Base-by-base conservation (phyloP, 495 filamentous ascomycete species). In the Penicillium subrubescens region DNA sequence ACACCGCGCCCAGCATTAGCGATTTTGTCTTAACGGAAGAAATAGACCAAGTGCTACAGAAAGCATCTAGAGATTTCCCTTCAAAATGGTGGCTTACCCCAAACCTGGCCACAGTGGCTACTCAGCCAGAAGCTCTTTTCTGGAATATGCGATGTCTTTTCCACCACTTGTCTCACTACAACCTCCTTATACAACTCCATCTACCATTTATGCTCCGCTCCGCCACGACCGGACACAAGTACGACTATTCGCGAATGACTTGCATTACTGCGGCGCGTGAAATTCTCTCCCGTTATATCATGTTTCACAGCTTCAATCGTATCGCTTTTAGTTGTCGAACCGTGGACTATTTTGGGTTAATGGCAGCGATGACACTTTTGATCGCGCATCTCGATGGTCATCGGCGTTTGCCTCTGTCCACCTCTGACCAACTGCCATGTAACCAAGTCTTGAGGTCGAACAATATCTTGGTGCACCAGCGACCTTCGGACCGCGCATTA, bases 301-400 rank as follows among this genome's bases (percentile, higher is more conserved):
- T 67, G 33, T 67, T 85, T 19, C 79, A 80, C 27, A 57, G 67
- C 48, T 68, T 64, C 8, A 73, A 73, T 44, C 66, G 64, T 3
- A 68, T 64, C 17, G 61, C 70, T 27, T 74, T 74, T 57, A 68
- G 76, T 61, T 85, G 82, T 71, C 82, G 83, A 51, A 67, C 79
- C 2, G 62, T 82, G 10, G 78, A 82, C 64, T 86, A 83, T 59
- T 73, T 81, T 62, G 81, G 70, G 11, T 81, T 86, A 63, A 81
- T 77, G n/a, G 77, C 79, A 0, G 75, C 80, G 5, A 75, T 83
- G 6, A 66, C 81, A 1, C 19, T 74, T 8, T 37, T 69, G 7
- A 48, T 74, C 11, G 69, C 60, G 10, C 69, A 72, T 33, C 37
- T 71, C 61, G 59, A 68, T 65, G 44, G 76, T 37, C 72, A 64